Conservation (phyloP, 75 land plant genomes). For the Adiantum capillusveneris region DNA sequence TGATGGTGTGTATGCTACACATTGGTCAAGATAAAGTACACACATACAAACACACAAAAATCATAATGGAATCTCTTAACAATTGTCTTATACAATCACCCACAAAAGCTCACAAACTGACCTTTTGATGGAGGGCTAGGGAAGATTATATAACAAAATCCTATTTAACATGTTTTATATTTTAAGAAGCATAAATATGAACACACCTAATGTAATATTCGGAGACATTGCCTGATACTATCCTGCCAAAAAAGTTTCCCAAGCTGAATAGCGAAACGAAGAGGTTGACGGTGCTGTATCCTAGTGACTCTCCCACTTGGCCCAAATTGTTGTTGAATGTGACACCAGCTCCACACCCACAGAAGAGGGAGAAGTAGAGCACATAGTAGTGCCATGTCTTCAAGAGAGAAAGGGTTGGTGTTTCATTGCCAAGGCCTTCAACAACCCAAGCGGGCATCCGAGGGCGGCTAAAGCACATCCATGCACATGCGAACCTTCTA, state of each 20-base stretch:
- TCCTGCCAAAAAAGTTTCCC: conserved; percentile 35
- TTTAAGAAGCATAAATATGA: too few relatives aligned
- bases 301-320: conserved; percentile 27
- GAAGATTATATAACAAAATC: too few relatives aligned
- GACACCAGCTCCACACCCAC: conserved; percentile 26
- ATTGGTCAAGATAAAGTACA: too few relatives aligned
- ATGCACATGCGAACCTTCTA: neutral
- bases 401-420: neutral
- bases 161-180: too few relatives aligned
- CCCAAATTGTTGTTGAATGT: conserved; percentile 30
- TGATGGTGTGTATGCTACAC: too few relatives aligned
- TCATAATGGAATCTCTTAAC: too few relatives aligned
- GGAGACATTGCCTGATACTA: conserved; percentile 24
- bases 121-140: too few relatives aligned
- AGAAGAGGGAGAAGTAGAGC: conserved; percentile 20
- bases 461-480: neutral
- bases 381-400: conserved; percentile 24
- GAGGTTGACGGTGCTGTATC: conserved; percentile 19
- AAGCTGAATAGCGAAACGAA: conserved; percentile 28
- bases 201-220: conserved; percentile 28
- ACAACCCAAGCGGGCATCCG: too few relatives aligned
- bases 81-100: too few relatives aligned
- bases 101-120: too few relatives aligned
- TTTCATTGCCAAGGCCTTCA: neutral
- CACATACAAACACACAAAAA: too few relatives aligned